Evolutionary conservation across 805 yeast species (phyloP), one percentile per base, ranked within the genome.

Genomic region (Nadsonia fulvescens): DNA sequence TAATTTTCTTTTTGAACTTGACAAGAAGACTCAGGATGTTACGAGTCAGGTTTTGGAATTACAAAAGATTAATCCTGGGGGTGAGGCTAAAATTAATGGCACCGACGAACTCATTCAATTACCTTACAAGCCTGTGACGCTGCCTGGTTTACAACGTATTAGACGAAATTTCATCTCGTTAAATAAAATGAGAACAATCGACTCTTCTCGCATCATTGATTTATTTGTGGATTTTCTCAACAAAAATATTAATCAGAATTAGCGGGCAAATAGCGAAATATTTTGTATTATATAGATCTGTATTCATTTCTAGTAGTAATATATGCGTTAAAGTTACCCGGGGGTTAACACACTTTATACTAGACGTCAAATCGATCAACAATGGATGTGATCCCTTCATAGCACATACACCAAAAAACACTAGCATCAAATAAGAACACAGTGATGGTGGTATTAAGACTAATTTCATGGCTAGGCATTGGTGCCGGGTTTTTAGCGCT

Each of bases 81-180:
- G 46, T 3, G 14, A 22, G 1, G 49, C 52, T 5, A 36, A 20
- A 35, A 36, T 58, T 5, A 54, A 53, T 25, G 51, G 53, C 29
- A 59, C 43, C 30, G 63, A 49, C 14, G 47, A 42, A 3, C 52
- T 43, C 20, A 64, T 81, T 3, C 66, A 64, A 10, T 49, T 86
- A 40, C 94, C 94, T 2, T 40, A 65, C 2, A 51, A 52, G 4
- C 49, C 62, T 1, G 67, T 76, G 6, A 65, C 78, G 8, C 56
- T 71, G 20, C 78, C 93, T 0, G 82, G 77, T 42, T 45, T 89
- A 28, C 93, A 83, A 40, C 58, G 98, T 33, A 55, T 79, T 8
- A 61, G 93, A 46, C 61, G 98, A 38, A 72, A 82, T 10, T 86
- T 75, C 48, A 66, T 83, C n/a, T 58, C 67, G 20, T 56, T 86